Base-by-base conservation (phyloP, 108 stramenopile genomes). In the Bacterosira constricta region DNA sequence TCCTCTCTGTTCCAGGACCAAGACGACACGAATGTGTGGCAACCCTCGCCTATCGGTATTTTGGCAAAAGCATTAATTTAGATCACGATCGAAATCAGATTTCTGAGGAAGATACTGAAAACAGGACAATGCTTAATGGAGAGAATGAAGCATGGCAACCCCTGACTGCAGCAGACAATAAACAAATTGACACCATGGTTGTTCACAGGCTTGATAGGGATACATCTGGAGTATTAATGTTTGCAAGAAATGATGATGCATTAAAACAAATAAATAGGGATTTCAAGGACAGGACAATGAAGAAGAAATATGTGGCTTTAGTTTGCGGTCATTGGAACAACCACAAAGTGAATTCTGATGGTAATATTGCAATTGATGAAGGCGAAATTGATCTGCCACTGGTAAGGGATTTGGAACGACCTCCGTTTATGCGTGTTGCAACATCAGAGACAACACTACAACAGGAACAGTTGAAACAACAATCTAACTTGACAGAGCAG, bases 131-230 rank as follows among this genome's bases (percentile, higher is more conserved):
- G 34, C 6, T 6, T 4, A 36, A 17, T 30, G 49, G 51, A 32
- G 44, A 50, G 20, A 29, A 61, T 17, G 1, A 39, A 8, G 11
- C 27, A 21, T 58, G 44, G 39, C 9, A 46, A 0, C 27, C 17
- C 6, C 35, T 59, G 44, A 44, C 3, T 21, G 23, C 32, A 15
- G 31, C 13, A 37, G 59, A 61, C 46, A 50, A 52, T 42, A 61
- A 61, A 27, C 60, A 51, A 35, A 39, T 71, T 17, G 90, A 90
- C 59, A 84, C 79, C 35, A 85, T 88, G 84, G 68, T 90, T 27
- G 85, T 86, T 25, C 90, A 90, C 74, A 78, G 90, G 36, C 70
- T 90, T 15, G 90, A 90, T 71, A 84, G 88, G 82, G 90, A 85
- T 34, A 90, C 90, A 1, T 79, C 76, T 49, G 90, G 90, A 5